Conservation (phyloP, 306 rosid genomes). For the Vigna angularis region DNA sequence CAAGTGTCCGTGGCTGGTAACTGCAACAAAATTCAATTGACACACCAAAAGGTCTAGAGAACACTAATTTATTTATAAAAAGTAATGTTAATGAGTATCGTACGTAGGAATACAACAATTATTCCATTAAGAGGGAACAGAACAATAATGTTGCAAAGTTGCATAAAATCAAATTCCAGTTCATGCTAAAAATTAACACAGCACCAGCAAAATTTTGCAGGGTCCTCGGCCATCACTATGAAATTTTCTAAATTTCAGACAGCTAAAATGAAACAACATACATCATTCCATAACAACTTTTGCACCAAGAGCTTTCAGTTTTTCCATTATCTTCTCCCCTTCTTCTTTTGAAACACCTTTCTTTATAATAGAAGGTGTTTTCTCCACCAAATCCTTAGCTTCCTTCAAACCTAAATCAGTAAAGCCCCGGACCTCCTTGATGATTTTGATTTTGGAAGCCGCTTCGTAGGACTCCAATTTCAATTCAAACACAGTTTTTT, state of each 20-base stretch:
- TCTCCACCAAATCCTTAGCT: constrained; percentile 86
- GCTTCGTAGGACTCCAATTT: constrained; percentile 85
- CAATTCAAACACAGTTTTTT: constrained; percentile 80
- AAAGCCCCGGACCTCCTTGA: constrained; percentile 85
- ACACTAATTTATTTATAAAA: constrained; percentile 10
- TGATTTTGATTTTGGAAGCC: constrained; percentile 80
- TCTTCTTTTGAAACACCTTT: constrained; percentile 90
- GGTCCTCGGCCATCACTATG: constrained; percentile 23
- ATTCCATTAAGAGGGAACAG: constrained; percentile 31
- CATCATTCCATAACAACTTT: constrained; percentile 77
- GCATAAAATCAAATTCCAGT: constrained; percentile 28
- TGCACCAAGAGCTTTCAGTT: constrained; percentile 90
- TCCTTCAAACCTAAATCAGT: constrained; percentile 92
- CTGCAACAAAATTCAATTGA: not conserved
- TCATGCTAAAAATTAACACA: constrained; percentile 24
- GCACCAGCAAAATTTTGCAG: constrained; percentile 41
- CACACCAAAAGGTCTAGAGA: not conserved
- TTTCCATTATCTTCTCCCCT: constrained; percentile 82
- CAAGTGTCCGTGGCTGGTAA: not conserved
- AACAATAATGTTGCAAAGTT: constrained; percentile 20
- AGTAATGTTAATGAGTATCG: constrained; percentile 4
- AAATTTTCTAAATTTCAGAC: constrained; percentile 34
- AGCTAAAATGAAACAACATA: constrained; percentile 42
- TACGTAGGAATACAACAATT: constrained; percentile 7
- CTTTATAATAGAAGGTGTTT: constrained; percentile 79